Evolutionary conservation across 179 eudicot genomes (phyloP).

Genomic region (Corrigiola litoralis): DNA sequence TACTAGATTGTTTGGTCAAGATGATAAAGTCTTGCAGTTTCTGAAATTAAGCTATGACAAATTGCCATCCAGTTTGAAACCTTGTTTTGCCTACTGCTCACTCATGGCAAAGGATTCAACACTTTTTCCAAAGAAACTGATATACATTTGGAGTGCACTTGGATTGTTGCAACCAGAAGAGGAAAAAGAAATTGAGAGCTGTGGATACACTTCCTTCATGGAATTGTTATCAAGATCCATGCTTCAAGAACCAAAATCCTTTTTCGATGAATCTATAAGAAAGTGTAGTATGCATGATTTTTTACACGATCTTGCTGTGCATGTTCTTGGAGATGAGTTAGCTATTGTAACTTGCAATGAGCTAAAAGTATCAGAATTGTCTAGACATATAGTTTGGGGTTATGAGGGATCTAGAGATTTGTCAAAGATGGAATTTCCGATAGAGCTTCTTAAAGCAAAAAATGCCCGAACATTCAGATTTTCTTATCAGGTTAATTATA

Average conservation of each 20-base stretch:
- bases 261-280: constrained; percentile 24
- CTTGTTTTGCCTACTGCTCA: constrained; percentile 27
- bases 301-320: constrained; percentile 37
- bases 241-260: constrained; percentile 28
- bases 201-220: constrained; percentile 26
- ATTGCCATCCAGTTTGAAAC: constrained; percentile 25
- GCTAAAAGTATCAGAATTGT: constrained; percentile 14
- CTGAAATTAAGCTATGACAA: constrained; percentile 24
- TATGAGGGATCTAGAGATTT: constrained; percentile 15
- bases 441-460: constrained; percentile 19
- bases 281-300: constrained; percentile 45
- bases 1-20: not conserved
- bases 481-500: constrained; percentile 12
- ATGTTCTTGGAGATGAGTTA: constrained; percentile 29
- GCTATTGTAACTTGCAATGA: constrained; percentile 15
- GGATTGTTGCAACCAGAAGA: constrained; percentile 16
- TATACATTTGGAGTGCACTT: constrained; percentile 17
- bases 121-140: not conserved
- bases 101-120: not conserved
- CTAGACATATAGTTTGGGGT: constrained; percentile 30
- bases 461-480: constrained; percentile 30
- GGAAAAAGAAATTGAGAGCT: constrained; percentile 11
- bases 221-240: constrained; percentile 39
- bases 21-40: not conserved
- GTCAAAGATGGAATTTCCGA: constrained; percentile 13